These are phyloP conservation scores for Malania oleifera DNA, from an alignment of 164 flowering plant genomes.

Conservation along the genomic window DNA sequence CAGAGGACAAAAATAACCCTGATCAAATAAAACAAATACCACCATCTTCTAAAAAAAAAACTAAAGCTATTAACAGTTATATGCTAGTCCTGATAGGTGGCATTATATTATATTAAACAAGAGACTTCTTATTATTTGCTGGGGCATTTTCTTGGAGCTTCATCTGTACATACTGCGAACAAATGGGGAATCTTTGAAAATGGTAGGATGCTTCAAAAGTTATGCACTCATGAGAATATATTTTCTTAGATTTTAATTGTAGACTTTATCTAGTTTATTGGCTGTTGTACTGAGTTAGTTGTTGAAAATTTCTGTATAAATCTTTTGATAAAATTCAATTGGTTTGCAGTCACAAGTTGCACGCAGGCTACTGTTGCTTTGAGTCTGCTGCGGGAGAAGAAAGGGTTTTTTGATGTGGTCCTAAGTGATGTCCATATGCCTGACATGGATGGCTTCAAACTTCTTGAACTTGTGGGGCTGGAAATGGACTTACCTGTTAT, in stretches of 20 bases:
- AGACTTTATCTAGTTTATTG: neutral
- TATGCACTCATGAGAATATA: neutral
- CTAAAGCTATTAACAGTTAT: no score
- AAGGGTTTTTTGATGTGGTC: constrained; percentile 73
- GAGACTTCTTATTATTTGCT: neutral
- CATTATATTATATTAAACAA: neutral
- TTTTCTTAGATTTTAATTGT: neutral
- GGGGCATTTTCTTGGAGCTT: neutral
- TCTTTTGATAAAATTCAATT: constrained; percentile 6
- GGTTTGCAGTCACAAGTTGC: constrained; percentile 72
- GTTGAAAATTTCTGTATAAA: neutral
- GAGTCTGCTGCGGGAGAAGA: constrained; percentile 60
- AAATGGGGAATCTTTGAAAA: neutral
- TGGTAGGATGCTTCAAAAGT: neutral
- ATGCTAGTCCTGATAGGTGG: no score
- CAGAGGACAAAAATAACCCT: no score
- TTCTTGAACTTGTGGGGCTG: constrained; percentile 80
- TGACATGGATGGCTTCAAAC: constrained; percentile 87
- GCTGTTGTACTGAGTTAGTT: neutral
- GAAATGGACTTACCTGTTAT: constrained; percentile 94
- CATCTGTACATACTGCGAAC: neutral
- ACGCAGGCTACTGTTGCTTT: constrained; percentile 67
- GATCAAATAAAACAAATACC: no score
- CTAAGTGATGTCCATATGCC: constrained; percentile 95
- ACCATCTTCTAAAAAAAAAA: no score